Evolutionary conservation across 2,329 filamentous ascomycete genomes (phyloP).

Genomic region (Calonectria hawksworthii): DNA sequence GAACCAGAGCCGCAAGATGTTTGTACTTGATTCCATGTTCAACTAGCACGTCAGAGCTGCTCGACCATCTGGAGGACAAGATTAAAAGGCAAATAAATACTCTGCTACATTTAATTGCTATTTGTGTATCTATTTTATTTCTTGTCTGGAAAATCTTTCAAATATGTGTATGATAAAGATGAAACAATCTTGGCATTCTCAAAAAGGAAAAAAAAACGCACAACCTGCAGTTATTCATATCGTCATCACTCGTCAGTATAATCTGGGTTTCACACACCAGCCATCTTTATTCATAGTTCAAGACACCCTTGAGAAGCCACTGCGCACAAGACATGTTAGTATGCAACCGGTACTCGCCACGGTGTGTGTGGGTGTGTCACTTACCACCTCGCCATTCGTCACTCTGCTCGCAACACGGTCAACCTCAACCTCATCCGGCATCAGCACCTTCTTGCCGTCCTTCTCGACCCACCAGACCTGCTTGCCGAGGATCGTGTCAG

Average conservation of each 20-base stretch:
- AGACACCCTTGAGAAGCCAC: constrained; percentile 76
- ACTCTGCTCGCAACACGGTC: constrained; percentile 81
- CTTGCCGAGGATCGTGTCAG: constrained; percentile 72
- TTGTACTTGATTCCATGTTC: too few relatives aligned
- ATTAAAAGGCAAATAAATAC: not conserved
- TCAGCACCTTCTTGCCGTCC: constrained; percentile 77
- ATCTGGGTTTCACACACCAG: not conserved
- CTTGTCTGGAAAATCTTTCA: not conserved
- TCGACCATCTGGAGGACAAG: not conserved
- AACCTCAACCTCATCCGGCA: constrained; percentile 86
- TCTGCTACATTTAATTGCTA: not conserved
- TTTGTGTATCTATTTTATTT: not conserved
- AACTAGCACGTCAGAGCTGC: not conserved
- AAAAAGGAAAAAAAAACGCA: not conserved
- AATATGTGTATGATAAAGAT: not conserved
- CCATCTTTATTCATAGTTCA: constrained; percentile 56
- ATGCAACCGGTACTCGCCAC: constrained; percentile 3
- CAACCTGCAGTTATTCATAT: constrained; percentile 8
- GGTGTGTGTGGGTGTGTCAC: constrained; percentile 39
- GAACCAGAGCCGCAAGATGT: too few relatives aligned
- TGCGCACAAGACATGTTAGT: constrained; percentile 37
- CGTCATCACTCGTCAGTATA: constrained; percentile 24
- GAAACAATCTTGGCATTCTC: not conserved
- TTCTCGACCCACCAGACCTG: constrained; percentile 87
- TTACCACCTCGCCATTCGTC: constrained; percentile 85